A percentile compares a stretch with the other conserved stretches of the same genome.
Evolutionary conservation across 257 asterid genomes (phyloP).

Genomic region (Osmanthus fragrans): DNA sequence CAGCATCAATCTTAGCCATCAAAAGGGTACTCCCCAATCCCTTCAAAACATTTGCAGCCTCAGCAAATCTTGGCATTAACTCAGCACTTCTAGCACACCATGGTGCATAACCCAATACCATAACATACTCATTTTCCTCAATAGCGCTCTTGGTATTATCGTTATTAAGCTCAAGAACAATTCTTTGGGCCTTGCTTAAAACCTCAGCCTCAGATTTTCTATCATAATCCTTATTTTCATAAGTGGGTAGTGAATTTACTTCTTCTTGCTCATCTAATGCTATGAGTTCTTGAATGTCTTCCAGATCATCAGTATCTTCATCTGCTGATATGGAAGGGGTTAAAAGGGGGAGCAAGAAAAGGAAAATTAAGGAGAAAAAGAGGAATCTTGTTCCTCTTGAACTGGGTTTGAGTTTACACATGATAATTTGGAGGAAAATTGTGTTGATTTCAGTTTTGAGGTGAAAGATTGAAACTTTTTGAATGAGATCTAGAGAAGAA

Average conservation of each 20-base stretch:
- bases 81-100: constrained; percentile 95
- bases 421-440: constrained; percentile 22
- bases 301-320: constrained; percentile 50
- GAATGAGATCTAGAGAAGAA: constrained; percentile 37
- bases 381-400: constrained; percentile 52
- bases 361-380: constrained; percentile 42
- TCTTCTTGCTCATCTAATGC: constrained; percentile 71
- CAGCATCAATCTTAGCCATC: constrained; percentile 90
- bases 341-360: constrained; percentile 36
- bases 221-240: constrained; percentile 37
- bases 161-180: constrained; percentile 71
- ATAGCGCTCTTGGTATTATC: constrained; percentile 60
- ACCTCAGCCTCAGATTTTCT: constrained; percentile 73
- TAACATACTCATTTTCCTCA: constrained; percentile 73
- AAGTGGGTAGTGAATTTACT: constrained; percentile 33
- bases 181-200: constrained; percentile 82
- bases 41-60: constrained; percentile 84
- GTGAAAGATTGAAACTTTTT: constrained; percentile 21
- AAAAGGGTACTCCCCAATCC: constrained; percentile 56
- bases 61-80: constrained; percentile 92
- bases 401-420: constrained; percentile 44
- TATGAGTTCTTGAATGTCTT: constrained; percentile 69
- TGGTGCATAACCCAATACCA: constrained; percentile 91
- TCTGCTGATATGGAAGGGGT: constrained; percentile 27
- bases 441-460: constrained; percentile 19